These are phyloP conservation scores for Protea cynaroides DNA, from an alignment of 164 flowering plant species.

Conservation along the genomic window DNA sequence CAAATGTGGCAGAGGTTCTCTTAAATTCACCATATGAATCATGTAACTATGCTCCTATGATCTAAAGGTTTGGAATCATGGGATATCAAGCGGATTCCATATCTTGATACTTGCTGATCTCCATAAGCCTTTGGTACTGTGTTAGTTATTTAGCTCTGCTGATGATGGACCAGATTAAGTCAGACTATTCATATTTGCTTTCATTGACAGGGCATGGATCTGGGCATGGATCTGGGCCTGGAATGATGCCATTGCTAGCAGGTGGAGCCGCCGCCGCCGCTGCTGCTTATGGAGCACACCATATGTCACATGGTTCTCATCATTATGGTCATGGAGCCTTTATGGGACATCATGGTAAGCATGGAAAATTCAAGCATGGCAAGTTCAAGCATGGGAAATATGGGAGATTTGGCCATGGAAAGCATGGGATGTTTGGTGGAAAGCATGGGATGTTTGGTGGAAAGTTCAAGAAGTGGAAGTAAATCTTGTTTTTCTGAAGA, in stretches of 20 bases:
- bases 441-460: slow-evolving; percentile 15
- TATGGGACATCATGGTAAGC: slow-evolving; percentile 27
- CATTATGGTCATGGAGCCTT: slow-evolving; percentile 17
- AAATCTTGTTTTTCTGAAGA: slow-evolving; percentile 2
- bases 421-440: slow-evolving; percentile 38
- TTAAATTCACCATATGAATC: too few relatives aligned
- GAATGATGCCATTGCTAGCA: slow-evolving; percentile 53
- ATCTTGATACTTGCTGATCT: neutral
- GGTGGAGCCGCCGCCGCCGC: slow-evolving; percentile 88
- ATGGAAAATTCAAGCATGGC: slow-evolving; percentile 25
- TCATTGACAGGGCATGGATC: slow-evolving; percentile 34
- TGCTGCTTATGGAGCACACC: slow-evolving; percentile 70
- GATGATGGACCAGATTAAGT: neutral
- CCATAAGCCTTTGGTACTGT: too few relatives aligned
- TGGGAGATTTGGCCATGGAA: slow-evolving; percentile 35
- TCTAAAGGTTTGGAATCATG: neutral
- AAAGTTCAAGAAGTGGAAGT: slow-evolving; percentile 49
- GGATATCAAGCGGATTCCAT: too few relatives aligned
- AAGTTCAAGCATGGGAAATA: slow-evolving; percentile 30
- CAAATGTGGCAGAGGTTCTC: too few relatives aligned
- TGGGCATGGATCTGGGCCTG: slow-evolving; percentile 37
- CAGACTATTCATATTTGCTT: neutral
- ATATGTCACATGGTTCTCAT: slow-evolving; percentile 22
- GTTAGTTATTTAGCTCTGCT: neutral
- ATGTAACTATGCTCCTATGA: neutral